Percentiles rank a stretch among this genome's conserved stretches.
phyloP scores from a whole-genome alignment of 2,329 filamentous ascomycete species.

The Zymoseptoria ardabiliae region DNA sequence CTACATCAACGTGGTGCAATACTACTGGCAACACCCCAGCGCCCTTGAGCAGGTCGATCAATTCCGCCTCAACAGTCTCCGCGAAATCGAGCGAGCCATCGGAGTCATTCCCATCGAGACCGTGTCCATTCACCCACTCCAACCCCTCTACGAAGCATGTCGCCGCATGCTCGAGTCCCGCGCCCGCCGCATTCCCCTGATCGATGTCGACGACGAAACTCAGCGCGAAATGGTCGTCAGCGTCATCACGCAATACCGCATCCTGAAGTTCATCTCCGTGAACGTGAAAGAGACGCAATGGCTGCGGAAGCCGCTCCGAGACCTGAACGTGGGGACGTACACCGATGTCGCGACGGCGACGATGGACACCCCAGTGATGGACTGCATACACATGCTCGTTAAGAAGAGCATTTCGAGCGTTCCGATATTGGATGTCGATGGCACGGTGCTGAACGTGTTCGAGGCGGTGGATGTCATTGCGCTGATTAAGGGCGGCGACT shows the following conservation, averaged over 20 bases:
- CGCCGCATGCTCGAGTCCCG: slow-evolving; percentile 89
- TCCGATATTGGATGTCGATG: slow-evolving; percentile 78
- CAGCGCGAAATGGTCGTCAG: slow-evolving; percentile 87
- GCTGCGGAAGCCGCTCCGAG: slow-evolving; percentile 76
- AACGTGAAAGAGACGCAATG: slow-evolving; percentile 85
- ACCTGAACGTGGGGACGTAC: slow-evolving; percentile 82
- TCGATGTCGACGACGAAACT: slow-evolving; percentile 92
- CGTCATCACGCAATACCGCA: slow-evolving; percentile 95
- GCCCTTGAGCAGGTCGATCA: slow-evolving; percentile 85
- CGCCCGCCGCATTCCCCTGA: slow-evolving; percentile 84
- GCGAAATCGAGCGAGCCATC: slow-evolving; percentile 93
- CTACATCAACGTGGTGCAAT: slow-evolving; percentile 98
- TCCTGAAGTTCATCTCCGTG: slow-evolving; percentile 96
- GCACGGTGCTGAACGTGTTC: slow-evolving; percentile 83
- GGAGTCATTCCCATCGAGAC: slow-evolving; percentile 88
- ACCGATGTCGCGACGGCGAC: slow-evolving; percentile 68
- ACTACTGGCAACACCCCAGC: slow-evolving; percentile 96
- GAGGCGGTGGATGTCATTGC: slow-evolving; percentile 96
- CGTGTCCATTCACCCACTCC: slow-evolving; percentile 85
- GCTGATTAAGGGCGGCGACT: slow-evolving; percentile 85
- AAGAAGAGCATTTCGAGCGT: slow-evolving; percentile 90
- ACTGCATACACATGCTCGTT: slow-evolving; percentile 90
- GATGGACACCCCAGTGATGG: slow-evolving; percentile 87
- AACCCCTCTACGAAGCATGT: slow-evolving; percentile 89
- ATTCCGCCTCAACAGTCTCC: slow-evolving; percentile 82